Base-by-base conservation (phyloP, 2,329 filamentous ascomycete genomes). In the Fusarium incarnatum region DNA sequence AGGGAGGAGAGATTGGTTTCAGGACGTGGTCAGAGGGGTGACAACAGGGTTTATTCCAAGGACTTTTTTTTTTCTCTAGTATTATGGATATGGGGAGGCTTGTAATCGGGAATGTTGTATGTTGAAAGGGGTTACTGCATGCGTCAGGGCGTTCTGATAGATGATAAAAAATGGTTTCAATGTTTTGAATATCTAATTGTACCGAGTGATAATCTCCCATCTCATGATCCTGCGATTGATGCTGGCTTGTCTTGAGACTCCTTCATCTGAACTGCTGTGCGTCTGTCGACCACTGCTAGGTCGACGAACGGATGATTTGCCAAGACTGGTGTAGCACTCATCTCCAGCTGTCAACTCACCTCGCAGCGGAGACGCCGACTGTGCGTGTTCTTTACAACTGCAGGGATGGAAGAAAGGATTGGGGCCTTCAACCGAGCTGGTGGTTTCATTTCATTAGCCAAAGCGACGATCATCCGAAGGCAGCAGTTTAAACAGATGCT, bases 91-190 rank as follows among this genome's bases (percentile, higher is more conserved):
- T 56, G 52, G 47, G 41, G 64, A 63, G 63, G 68, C 60, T 73
- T 75, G 73, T 75, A 74, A 75, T 75, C 53, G 64, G 72, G 56
- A 71, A 67, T 70, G 73, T 30, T 60, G 70, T 68, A 48, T 53
- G 61, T 66, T 66, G 68, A 56, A 67, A 68, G 68, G 73, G 64
- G 54, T 37, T 34, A 68, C 53, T 72, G 72, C 72, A 75, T 75
- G 73, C 72, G 62, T 59, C 59, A 71, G 70, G 73, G 73, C 73
- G 73, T 75, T 75, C 62, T 72, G 68, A 72, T 74, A 73, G 73
- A 75, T 72, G 71, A 71, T 64, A 54, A 68, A 73, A 71, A 73
- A 49, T 60, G 71, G 61, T 42, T 71, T 72, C 44, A 70, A 46
- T 69, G 60, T 69, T 71, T 71, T 45, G 25, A 53, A 60, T 37